Percentiles rank a stretch among this genome's conserved stretches.
Evolutionary conservation across 2,329 filamentous ascomycete genomes (phyloP).

Genomic region (Aspergillus latus): DNA sequence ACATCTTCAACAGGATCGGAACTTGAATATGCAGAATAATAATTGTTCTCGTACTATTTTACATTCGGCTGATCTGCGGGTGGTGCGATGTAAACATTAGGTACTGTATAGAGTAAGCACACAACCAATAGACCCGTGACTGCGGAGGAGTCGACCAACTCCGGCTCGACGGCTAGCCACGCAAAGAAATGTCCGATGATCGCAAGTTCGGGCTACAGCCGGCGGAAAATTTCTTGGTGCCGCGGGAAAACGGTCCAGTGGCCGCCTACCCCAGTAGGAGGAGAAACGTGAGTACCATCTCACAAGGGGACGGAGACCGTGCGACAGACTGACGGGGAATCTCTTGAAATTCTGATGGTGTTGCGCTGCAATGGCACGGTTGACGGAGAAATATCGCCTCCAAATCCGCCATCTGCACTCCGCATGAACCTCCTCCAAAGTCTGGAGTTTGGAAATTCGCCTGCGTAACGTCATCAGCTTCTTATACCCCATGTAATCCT

Average conservation of each 20-base stretch:
- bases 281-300: background rate
- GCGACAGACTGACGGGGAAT: background rate
- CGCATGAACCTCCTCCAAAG: conserved; percentile 5
- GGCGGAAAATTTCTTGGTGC: conserved; percentile 8
- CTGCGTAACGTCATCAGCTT: conserved; percentile 13
- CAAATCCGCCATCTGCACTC: conserved; percentile 5
- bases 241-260: conserved; percentile 12
- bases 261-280: background rate
- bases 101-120: too few species aligned
- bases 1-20: conserved; percentile 13
- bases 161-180: conserved; percentile 1
- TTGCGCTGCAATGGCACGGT: conserved; percentile 5
- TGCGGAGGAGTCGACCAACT: conserved; percentile 1
- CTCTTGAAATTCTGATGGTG: background rate
- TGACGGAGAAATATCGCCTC: conserved; percentile 5
- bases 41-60: background rate
- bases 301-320: background rate
- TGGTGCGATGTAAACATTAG: too few species aligned
- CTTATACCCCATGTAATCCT: conserved; percentile 1
- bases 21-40: conserved; percentile 3
- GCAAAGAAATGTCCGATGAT: conserved; percentile 15
- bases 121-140: background rate
- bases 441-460: conserved; percentile 6
- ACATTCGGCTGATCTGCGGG: background rate
- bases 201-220: conserved; percentile 13